Percentiles rank a stretch among this genome's conserved stretches.
These are phyloP conservation scores for Taphrina deformans DNA, from an alignment of 1,139 yeast genomes.

Conservation along the genomic window DNA sequence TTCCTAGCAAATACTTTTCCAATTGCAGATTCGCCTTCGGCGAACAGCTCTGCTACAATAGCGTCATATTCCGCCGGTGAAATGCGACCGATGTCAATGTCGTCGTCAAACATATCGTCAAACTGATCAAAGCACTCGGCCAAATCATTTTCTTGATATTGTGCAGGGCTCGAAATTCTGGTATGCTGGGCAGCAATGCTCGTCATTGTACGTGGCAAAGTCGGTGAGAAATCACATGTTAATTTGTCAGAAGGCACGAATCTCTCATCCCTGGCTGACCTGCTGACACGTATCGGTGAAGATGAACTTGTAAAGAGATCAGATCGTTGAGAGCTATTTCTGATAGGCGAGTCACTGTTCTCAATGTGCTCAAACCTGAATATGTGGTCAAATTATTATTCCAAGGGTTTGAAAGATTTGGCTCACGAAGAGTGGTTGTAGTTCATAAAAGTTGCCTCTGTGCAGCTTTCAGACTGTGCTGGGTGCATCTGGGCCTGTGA, in stretches of 20 bases:
- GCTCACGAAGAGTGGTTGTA: background rate
- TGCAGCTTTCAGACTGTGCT: background rate
- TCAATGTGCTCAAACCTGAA: background rate
- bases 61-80: background rate
- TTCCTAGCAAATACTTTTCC: background rate
- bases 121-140: background rate
- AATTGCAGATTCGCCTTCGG: background rate
- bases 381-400: background rate
- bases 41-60: background rate
- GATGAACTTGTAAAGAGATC: background rate
- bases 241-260: background rate
- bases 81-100: background rate
- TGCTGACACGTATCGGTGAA: background rate
- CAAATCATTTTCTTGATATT: background rate
- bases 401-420: background rate
- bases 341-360: background rate
- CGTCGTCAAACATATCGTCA: slow-evolving; percentile 1
- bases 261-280: background rate
- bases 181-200: background rate
- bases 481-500: too few species aligned
- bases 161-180: background rate
- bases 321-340: background rate
- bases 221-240: background rate
- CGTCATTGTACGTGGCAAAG: background rate
- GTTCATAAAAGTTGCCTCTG: background rate